Percentiles rank a stretch among this genome's conserved stretches.
Conservation (phyloP, 495 filamentous ascomycete genomes). For the Aspergillus bridgeri region DNA sequence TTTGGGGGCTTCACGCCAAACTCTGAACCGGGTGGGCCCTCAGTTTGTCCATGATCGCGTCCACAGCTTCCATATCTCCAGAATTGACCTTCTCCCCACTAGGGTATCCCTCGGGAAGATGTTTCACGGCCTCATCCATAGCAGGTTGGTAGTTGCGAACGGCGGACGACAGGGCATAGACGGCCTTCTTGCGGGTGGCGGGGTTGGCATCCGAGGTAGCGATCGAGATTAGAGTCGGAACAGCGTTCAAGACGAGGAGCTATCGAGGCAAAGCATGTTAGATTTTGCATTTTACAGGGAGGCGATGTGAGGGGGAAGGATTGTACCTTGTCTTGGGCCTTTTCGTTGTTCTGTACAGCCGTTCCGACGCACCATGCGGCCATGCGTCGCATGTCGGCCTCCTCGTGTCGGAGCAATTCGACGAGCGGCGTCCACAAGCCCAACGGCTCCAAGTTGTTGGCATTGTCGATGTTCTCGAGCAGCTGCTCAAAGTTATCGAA, state of each 20-base stretch:
- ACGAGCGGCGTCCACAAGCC: constrained; percentile 80
- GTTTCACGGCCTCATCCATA: constrained; percentile 58
- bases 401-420: constrained; percentile 58
- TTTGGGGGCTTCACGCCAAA: constrained; percentile 30
- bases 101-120: constrained; percentile 58
- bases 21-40: constrained; percentile 44
- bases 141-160: constrained; percentile 84
- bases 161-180: constrained; percentile 79
- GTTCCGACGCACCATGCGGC: constrained; percentile 92
- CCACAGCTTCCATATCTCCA: constrained; percentile 78
- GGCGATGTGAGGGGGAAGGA: neutral
- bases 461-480: constrained; percentile 89
- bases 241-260: constrained; percentile 66
- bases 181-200: constrained; percentile 76
- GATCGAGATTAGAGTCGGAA: constrained; percentile 64
- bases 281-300: neutral
- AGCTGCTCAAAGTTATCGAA: constrained; percentile 97
- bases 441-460: constrained; percentile 79
- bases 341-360: constrained; percentile 92
- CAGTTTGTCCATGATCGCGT: constrained; percentile 66
- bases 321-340: constrained; percentile 68
- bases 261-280: constrained; percentile 23
- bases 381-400: constrained; percentile 69
- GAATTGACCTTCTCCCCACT: constrained; percentile 62
- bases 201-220: constrained; percentile 57